phyloP scores from a whole-genome alignment of 768 basidiomycete species.

The Phlegmacium glaucopus region DNA sequence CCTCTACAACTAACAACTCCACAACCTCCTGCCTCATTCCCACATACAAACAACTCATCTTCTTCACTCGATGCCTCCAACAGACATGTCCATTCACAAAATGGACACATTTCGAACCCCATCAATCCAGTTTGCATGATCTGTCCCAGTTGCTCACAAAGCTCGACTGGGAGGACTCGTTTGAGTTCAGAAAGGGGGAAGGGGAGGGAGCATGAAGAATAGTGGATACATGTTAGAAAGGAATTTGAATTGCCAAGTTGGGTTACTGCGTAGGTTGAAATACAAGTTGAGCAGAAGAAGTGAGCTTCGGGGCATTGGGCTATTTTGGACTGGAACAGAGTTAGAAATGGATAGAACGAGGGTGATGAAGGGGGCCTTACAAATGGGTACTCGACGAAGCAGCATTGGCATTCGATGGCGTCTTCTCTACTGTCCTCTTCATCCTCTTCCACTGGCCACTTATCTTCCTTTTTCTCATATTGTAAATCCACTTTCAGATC shows the following conservation, averaged over 20 bases:
- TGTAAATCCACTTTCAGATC: slow-evolving; percentile 48
- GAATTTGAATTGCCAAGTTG: slow-evolving; percentile 62
- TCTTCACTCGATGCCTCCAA: slow-evolving; percentile 53
- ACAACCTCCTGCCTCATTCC: slow-evolving; percentile 67
- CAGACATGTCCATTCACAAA: slow-evolving; percentile 84
- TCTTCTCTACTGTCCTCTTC: slow-evolving; percentile 27
- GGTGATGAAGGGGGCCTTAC: slow-evolving; percentile 44
- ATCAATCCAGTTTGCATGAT: slow-evolving; percentile 76
- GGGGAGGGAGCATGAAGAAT: slow-evolving; percentile 61
- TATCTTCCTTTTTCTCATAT: slow-evolving; percentile 22
- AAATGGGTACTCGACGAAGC: slow-evolving; percentile 70
- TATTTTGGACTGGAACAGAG: slow-evolving; percentile 63
- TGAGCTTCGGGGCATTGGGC: slow-evolving; percentile 88
- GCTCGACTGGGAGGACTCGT: slow-evolving; percentile 63
- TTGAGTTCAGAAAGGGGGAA: slow-evolving; percentile 70
- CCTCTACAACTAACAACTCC: slow-evolving; percentile 71
- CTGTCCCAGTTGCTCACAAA: slow-evolving; percentile 70
- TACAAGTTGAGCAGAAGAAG: slow-evolving; percentile 77
- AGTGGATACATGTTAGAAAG: slow-evolving; percentile 78
- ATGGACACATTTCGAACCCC: slow-evolving; percentile 85
- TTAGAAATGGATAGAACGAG: background rate
- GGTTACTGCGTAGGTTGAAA: slow-evolving; percentile 63
- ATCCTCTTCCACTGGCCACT: slow-evolving; percentile 30
- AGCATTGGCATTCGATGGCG: slow-evolving; percentile 87
- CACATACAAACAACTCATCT: slow-evolving; percentile 59